A percentile compares a stretch with the other conserved stretches of the same genome.
Conservation (phyloP, 495 filamentous ascomycete species). For the Talaromyces ruber region DNA sequence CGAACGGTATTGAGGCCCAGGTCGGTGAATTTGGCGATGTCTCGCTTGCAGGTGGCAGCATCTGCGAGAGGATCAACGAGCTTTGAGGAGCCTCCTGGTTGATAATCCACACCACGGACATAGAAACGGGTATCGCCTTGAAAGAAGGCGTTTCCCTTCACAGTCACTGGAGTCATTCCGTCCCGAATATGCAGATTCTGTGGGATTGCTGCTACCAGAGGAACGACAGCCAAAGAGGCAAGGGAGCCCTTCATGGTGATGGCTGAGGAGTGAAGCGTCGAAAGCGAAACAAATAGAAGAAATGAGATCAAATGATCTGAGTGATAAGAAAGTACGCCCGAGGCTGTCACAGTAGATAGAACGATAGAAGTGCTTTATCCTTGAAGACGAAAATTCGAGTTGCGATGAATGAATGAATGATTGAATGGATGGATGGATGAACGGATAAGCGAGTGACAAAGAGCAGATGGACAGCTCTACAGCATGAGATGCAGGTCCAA, state of each 20-base stretch:
- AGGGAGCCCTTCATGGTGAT: constrained; percentile 45
- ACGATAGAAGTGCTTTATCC: neutral
- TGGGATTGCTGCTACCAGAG: constrained; percentile 45
- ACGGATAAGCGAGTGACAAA: neutral
- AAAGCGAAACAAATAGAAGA: neutral
- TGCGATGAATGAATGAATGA: constrained; percentile 14
- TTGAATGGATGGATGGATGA: constrained; percentile 11
- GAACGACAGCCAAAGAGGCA: constrained; percentile 46
- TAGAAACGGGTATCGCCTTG: constrained; percentile 79
- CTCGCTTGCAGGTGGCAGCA: constrained; percentile 60
- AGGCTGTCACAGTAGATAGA: constrained; percentile 8
- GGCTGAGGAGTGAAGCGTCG: neutral
- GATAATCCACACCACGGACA: constrained; percentile 90
- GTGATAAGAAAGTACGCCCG: constrained; percentile 7
- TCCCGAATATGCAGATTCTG: constrained; percentile 33
- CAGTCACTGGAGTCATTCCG: constrained; percentile 43
- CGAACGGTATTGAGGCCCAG: constrained; percentile 87
- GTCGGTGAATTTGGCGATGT: constrained; percentile 75
- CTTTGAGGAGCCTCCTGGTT: constrained; percentile 80
- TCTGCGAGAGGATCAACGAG: constrained; percentile 76
- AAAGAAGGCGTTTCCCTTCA: constrained; percentile 76
- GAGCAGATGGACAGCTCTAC: constrained; percentile 8
- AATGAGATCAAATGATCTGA: constrained; percentile 7
- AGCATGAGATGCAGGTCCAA: neutral
- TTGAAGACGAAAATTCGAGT: neutral